A percentile compares a stretch with the other conserved stretches of the same genome.
These are phyloP conservation scores for Entophlyctis luteolus DNA, from an alignment of 192 early-diverging fungal species.

Conservation along the genomic window DNA sequence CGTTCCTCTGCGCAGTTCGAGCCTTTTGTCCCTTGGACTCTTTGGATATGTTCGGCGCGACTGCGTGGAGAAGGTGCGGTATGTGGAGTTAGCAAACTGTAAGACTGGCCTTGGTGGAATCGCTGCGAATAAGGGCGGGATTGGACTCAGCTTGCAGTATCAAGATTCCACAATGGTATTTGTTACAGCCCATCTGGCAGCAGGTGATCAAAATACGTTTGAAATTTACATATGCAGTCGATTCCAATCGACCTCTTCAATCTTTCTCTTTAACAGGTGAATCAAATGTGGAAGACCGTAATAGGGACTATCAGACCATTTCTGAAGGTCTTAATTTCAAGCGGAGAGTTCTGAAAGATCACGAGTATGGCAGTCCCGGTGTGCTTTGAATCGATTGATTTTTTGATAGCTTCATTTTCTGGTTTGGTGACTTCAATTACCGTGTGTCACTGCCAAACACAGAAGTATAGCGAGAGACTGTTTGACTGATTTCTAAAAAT, in stretches of 20 bases:
- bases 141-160: slow-evolving; percentile 82
- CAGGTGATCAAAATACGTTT: slow-evolving; percentile 53
- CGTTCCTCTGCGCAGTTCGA: slow-evolving; percentile 76
- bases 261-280: slow-evolving; percentile 40
- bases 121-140: slow-evolving; percentile 96
- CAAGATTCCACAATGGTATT: slow-evolving; percentile 86
- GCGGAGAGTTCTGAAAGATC: slow-evolving; percentile 67
- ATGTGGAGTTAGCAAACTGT: slow-evolving; percentile 75
- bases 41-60: slow-evolving; percentile 79
- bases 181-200: slow-evolving; percentile 90
- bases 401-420: slow-evolving; percentile 50
- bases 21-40: slow-evolving; percentile 86
- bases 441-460: slow-evolving; percentile 74
- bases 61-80: slow-evolving; percentile 66
- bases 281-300: slow-evolving; percentile 45
- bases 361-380: slow-evolving; percentile 56
- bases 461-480: slow-evolving; percentile 40
- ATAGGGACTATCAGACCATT: slow-evolving; percentile 21
- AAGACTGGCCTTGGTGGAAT: slow-evolving; percentile 96
- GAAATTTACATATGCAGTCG: not conserved
- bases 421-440: slow-evolving; percentile 93
- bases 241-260: slow-evolving; percentile 3
- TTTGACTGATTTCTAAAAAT: not conserved
- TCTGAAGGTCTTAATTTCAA: slow-evolving; percentile 58
- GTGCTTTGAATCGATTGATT: slow-evolving; percentile 17